Evolutionary conservation across 768 basidiomycete species (phyloP), one percentile per base, ranked within the genome.

Genomic region (Podaxis sp.): DNA sequence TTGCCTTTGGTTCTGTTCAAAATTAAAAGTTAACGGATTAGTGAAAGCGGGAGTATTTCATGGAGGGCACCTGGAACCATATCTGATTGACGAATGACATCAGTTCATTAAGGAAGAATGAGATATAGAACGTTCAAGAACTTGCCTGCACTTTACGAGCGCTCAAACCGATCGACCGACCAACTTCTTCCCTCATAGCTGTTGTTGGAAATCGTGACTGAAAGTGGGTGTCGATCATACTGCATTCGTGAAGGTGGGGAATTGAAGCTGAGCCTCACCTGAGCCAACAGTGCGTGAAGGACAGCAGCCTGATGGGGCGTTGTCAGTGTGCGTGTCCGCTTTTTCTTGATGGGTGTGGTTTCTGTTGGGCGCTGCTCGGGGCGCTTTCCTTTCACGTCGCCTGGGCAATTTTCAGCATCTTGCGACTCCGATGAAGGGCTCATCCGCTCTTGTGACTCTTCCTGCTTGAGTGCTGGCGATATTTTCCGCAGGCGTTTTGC

Each of bases 131-230:
- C 38, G 36, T 46, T 54, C 55, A 53, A 28, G 39, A 52, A 81
- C 88, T 71, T 68, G 90, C 92, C 85, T 95, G 93, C 2, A 95
- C 93, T 79, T 95, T 93, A 44, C 93, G 84, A 52, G 92, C 92
- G 72, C 92, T 93, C 70, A 95, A 76, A n/a, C 92, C 93, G 67
- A 95, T 95, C 39, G 89, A 82, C 24, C 89, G 85, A 7, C 93
- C 93, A 28, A 95, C 92, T 66, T 93, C 90, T 75, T 95, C 93
- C 55, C 93, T 85, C 84, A 90, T 87, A 9, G 90, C 87, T 2
- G 93, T 94, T 2, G 92, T 90, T 3, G 93, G 93, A 74, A 95
- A 95, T 40, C 91, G 89, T 56, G 93, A 95, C 93, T 95, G 42
- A 11, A 55, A 59, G 22, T 4, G 46, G 46, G 33, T 40, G 49